Evolutionary conservation across 768 basidiomycete genomes (phyloP).

Genomic region (Rhizopogon vinicolor): DNA sequence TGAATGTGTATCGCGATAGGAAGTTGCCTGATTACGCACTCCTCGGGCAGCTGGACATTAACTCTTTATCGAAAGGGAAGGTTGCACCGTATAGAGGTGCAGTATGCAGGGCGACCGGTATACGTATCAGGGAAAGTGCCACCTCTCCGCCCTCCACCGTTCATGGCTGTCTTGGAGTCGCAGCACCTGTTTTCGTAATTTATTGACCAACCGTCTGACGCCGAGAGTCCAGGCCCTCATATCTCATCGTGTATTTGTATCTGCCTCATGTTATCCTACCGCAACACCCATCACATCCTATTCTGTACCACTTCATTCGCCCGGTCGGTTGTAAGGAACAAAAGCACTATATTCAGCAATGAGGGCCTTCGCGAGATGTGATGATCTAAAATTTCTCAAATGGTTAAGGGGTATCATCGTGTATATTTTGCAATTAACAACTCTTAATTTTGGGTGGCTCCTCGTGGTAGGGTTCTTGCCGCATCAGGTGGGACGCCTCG

Average conservation of each 20-base stretch:
- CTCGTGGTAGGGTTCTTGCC: conserved; percentile 8
- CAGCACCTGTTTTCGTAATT: conserved; percentile 23
- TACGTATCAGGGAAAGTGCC: conserved; percentile 45
- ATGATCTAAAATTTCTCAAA: conserved; percentile 21
- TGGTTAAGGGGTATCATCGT: conserved; percentile 2
- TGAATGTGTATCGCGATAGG: background rate
- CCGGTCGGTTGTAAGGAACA: conserved; percentile 20
- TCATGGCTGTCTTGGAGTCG: conserved; percentile 58
- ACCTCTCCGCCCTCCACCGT: conserved; percentile 52
- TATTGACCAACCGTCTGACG: conserved; percentile 19
- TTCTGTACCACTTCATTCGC: conserved; percentile 6
- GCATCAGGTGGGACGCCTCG: conserved; percentile 2
- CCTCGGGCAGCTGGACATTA: conserved; percentile 52
- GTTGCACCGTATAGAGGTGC: conserved; percentile 60
- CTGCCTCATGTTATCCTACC: conserved; percentile 23
- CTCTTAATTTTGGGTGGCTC: conserved; percentile 7
- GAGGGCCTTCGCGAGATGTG: conserved; percentile 9
- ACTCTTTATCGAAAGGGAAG: conserved; percentile 62
- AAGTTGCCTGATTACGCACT: conserved; percentile 1
- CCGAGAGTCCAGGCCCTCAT: conserved; percentile 5
- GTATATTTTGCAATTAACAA: conserved; percentile 10
- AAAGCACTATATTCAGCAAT: conserved; percentile 4
- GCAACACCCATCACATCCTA: conserved; percentile 13
- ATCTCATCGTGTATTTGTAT: conserved; percentile 24
- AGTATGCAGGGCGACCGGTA: conserved; percentile 67